A percentile compares a stretch with the other conserved stretches of the same genome.
Conservation (phyloP, 495 filamentous ascomycete genomes). For the Lineolata rhizophorae region DNA sequence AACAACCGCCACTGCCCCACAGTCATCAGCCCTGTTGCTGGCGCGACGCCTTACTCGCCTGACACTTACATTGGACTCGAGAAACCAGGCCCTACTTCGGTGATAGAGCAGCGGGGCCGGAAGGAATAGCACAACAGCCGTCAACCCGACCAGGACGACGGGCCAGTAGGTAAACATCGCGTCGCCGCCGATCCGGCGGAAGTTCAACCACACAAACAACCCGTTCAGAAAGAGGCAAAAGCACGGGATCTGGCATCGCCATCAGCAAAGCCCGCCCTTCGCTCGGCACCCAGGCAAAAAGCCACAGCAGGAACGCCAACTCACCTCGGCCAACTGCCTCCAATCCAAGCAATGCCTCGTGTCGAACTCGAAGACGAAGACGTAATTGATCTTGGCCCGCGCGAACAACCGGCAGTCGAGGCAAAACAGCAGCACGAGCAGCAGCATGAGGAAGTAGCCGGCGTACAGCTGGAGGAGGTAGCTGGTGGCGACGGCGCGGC, state of each 20-base stretch:
- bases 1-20: conserved; percentile 65
- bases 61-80: conserved; percentile 54
- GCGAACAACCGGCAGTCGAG: conserved; percentile 67
- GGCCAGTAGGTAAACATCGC: conserved; percentile 72
- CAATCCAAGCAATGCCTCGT: conserved; percentile 66
- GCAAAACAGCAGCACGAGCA: conserved; percentile 54
- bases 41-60: too few relatives aligned
- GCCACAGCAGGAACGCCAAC: neutral
- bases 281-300: neutral
- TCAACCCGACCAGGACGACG: conserved; percentile 51
- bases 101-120: conserved; percentile 56
- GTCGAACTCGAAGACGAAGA: conserved; percentile 94
- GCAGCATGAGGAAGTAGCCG: conserved; percentile 58
- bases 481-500: conserved; percentile 30
- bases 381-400: conserved; percentile 71
- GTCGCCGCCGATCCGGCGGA: conserved; percentile 37
- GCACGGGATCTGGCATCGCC: conserved; percentile 35
- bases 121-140: conserved; percentile 44
- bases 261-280: too few relatives aligned
- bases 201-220: conserved; percentile 72
- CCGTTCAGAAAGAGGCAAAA: conserved; percentile 61
- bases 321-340: conserved; percentile 62
- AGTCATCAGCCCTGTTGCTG: neutral
- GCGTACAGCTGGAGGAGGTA: conserved; percentile 74
- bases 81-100: conserved; percentile 57